Conservation (phyloP, 2,329 filamentous ascomycete genomes). For the Escovopsis sp. region DNA sequence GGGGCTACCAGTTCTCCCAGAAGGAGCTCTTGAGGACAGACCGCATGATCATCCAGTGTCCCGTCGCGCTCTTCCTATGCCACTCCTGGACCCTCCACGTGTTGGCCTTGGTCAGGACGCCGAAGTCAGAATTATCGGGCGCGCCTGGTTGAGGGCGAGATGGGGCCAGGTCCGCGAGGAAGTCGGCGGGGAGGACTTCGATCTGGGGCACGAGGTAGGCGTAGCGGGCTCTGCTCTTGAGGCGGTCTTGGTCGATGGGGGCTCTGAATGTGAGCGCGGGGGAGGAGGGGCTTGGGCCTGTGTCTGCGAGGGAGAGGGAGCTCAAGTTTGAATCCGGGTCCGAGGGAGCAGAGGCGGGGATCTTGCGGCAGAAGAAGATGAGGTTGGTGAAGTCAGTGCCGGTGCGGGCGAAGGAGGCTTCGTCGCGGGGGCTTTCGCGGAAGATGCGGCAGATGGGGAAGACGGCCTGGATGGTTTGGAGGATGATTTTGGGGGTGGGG, state of each 20-base stretch:
- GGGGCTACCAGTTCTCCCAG: constrained; percentile 69
- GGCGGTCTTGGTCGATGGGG: constrained; percentile 47
- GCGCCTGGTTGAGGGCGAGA: constrained; percentile 9
- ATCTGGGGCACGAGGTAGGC: constrained; percentile 57
- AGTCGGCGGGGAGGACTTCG: constrained; percentile 44
- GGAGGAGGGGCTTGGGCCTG: no score
- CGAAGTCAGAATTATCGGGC: constrained; percentile 27
- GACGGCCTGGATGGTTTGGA: constrained; percentile 65
- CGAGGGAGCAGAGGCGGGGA: constrained; percentile 7
- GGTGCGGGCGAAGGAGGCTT: constrained; percentile 28
- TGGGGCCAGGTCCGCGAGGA: constrained; percentile 17
- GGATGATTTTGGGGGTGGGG: constrained; percentile 59
- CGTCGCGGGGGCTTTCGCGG: constrained; percentile 52
- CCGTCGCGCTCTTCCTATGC: constrained; percentile 61
- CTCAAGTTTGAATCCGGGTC: constrained; percentile 5
- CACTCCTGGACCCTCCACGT: constrained; percentile 52
- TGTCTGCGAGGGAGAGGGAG: no score
- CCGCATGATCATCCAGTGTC: constrained; percentile 90
- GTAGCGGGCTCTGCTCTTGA: constrained; percentile 55
- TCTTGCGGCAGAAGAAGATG: constrained; percentile 82
- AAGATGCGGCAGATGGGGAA: constrained; percentile 89
- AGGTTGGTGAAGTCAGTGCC: constrained; percentile 79
- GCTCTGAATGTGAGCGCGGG: constrained; percentile 51
- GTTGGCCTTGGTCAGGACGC: constrained; percentile 45
- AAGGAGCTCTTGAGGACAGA: constrained; percentile 59